phyloP scores from a whole-genome alignment of 139 green algal genomes.

The Zygnema circumcarinatum region DNA sequence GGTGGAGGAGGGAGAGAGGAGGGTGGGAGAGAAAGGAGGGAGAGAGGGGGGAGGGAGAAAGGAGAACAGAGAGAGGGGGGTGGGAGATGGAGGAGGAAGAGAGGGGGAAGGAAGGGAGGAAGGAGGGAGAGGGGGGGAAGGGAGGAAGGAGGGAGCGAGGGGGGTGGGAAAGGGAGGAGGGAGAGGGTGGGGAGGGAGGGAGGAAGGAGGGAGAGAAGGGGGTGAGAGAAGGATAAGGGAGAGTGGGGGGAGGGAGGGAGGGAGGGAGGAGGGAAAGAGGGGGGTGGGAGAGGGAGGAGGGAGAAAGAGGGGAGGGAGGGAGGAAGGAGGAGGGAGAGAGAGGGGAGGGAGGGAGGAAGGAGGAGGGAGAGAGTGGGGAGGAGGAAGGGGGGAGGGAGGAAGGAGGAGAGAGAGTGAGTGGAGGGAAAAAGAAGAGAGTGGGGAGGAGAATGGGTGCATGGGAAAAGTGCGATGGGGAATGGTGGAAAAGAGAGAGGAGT shows the following conservation, averaged over 20 bases:
- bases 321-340: no score
- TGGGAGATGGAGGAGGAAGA: neutral
- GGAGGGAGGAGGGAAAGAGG: no score
- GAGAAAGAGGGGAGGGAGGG: neutral
- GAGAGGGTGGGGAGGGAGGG: no score
- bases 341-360: neutral
- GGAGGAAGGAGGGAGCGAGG: neutral
- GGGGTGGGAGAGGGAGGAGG: no score
- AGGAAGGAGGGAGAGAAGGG: neutral
- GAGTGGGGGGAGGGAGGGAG: neutral
- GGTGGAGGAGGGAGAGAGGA: neutral
- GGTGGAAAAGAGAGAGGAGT: neutral
- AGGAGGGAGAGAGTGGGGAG: neutral
- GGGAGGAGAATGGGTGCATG: no score
- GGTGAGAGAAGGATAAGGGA: no score
- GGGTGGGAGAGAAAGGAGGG: neutral
- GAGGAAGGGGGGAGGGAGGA: neutral
- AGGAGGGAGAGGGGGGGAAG: no score
- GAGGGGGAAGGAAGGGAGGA: no score
- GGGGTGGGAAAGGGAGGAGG: no score
- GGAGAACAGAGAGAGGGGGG: no score
- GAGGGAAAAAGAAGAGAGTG: neutral
- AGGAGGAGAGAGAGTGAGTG: neutral
- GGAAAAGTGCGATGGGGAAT: neutral
- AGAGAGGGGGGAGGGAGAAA: neutral